Evolutionary conservation across 768 basidiomycete species (phyloP), one percentile per base, ranked within the genome.

Genomic region (Auricularia sp.): DNA sequence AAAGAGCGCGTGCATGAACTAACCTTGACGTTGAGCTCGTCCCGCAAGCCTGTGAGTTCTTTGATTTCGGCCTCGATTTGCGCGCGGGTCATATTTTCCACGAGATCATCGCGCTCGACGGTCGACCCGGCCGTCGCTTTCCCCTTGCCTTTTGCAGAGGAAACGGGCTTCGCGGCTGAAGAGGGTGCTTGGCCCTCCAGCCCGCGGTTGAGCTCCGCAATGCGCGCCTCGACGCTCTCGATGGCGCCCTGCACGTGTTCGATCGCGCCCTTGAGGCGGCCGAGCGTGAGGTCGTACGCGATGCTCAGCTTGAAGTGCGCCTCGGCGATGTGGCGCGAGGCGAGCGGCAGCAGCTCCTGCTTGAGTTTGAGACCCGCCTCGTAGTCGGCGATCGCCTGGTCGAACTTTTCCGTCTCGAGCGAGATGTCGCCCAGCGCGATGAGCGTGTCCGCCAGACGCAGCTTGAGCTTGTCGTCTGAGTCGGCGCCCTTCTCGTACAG

Each of bases 401-500:
- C 90, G 73, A 98, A 97, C 78, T 97, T 97, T 75, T 98, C 95
- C 96, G 75, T 96, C 77, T 99, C 97, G 65, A 96, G 78, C 24
- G 93, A 95, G n/a, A 99, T 91, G 73, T 98, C 97, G 0, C 96
- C 97, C 6, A 99, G 81, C 7, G 90, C 79, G 65, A 95, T 87
- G 74, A 90, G 95, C 2, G 89, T 91, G 67, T 98, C 94, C 3
- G 96, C 96, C 62, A 96, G 80, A 77, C 90, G 92, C 63, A 96
- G 81, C 71, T 83, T 87, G 42, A 84, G 75, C 64, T 83, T 81
- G 14, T 89, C 86, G 54, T 83, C 81, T 34, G 81, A 83, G 8
- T 80, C 79, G 4, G 80, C 77, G 67, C 82, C 81, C 74, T 88
- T 89, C 68, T 87, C 85, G 70, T 92, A 94, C 66, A 96, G 88